Conservation (phyloP, 805 yeast genomes). For the Schizosaccharomyces cryophilus region DNA sequence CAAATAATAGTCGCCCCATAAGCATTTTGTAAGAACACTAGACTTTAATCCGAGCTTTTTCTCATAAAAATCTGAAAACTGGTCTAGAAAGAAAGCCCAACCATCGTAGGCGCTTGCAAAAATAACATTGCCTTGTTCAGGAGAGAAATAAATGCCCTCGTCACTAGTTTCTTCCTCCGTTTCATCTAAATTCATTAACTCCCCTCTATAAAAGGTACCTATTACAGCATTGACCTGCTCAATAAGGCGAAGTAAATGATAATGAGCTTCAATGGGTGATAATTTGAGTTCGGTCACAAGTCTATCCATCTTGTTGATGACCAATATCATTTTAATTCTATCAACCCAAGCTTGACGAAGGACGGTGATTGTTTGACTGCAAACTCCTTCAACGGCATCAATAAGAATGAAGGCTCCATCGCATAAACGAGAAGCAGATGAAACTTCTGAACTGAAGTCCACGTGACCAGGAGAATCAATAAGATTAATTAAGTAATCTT, state of each 20-base stretch:
- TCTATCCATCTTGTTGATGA: conserved; percentile 76
- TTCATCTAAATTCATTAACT: conserved; percentile 37
- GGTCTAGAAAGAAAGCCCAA: conserved; percentile 86
- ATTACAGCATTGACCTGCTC: conserved; percentile 89
- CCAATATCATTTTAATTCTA: conserved; percentile 63
- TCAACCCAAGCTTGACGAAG: conserved; percentile 90
- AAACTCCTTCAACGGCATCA: conserved; percentile 94
- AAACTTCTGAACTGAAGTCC: conserved; percentile 87
- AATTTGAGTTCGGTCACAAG: conserved; percentile 58
- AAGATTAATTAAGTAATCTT: conserved; percentile 46
- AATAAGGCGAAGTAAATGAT: conserved; percentile 49
- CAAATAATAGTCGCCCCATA: conserved; percentile 84
- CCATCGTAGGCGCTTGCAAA: conserved; percentile 88
- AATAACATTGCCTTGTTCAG: conserved; percentile 67
- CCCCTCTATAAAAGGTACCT: conserved; percentile 82
- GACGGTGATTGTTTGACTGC: conserved; percentile 90
- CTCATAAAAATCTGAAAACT: conserved; percentile 69
- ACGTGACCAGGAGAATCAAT: conserved; percentile 99
- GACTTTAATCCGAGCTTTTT: conserved; percentile 65
- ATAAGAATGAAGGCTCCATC: conserved; percentile 91
- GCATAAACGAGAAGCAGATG: conserved; percentile 83
- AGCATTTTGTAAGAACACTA: conserved; percentile 50
- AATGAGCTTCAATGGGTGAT: conserved; percentile 63
- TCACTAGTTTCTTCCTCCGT: conserved; percentile 27
- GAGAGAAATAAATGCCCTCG: conserved; percentile 67